Evolutionary conservation across 225 moss, liverwort and hornwort genomes (phyloP), one percentile per base, ranked within the genome.

Genomic region (Takakia lepidozioides): DNA sequence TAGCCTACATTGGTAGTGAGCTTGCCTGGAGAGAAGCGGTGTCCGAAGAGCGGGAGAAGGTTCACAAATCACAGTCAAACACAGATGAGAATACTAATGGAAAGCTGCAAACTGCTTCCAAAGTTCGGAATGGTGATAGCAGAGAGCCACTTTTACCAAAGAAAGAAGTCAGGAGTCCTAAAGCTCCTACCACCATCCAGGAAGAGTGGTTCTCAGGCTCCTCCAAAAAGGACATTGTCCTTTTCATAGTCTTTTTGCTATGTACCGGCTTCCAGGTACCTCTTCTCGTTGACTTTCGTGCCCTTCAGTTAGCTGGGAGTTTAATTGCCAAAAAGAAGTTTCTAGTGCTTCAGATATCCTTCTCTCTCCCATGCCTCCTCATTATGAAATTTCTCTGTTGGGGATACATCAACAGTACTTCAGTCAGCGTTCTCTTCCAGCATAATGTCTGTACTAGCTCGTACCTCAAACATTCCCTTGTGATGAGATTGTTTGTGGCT

Each of bases 181-280:
- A 59, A n/a, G 42, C 40, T 3, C 21, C 48, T 3, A 13, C 30
- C 10, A 25, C 59, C 1, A 0, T 63, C 24, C 75, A 81, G 45
- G 81, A 86, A 35, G 83, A 86, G 48, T 93, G 86, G 93, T 93
- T 93, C 47, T 84, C 93, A 21, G 88, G 83, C 27, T 88, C 93
- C 9, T 86, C 93, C 2, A 72, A 66, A 67, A 98, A 98, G 66
- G 98, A 98, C 22, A 19, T 85, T 34, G 75, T 91, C 23, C 83
- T 98, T 2, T 98, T 98, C 57, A 39, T 62, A 34, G 46, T 87
- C 27, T 98, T 98, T 57, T 62, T 98, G 40, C 19, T 79, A 27
- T 85, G 91, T 52, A 98, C 98, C 27, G 81, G 51, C 27, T 98
- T 98, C 55, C 98, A 98, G 80, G 80, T 80, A 61, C 15, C 2